phyloP scores from a whole-genome alignment of 371 early-diverging fungal species.

The Phascolomyces articulosus region DNA sequence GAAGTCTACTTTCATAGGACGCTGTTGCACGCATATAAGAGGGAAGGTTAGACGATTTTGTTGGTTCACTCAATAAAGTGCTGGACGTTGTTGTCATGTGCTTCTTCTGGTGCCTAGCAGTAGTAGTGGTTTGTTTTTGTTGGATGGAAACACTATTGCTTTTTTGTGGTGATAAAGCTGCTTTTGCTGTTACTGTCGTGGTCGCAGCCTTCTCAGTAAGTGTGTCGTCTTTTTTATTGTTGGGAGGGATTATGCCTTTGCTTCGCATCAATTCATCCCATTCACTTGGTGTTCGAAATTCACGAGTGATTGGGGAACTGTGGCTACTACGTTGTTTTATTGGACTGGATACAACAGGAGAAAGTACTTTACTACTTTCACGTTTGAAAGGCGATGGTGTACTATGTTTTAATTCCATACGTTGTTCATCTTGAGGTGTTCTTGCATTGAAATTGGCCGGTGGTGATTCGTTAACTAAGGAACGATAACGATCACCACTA shows the following conservation, averaged over 20 bases:
- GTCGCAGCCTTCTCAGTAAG: not conserved
- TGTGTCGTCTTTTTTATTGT: not conserved
- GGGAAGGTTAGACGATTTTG: conserved; percentile 3
- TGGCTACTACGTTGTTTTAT: not conserved
- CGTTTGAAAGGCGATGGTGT: conserved; percentile 1
- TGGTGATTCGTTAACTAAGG: conserved; percentile 21
- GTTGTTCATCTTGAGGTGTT: conserved; percentile 13
- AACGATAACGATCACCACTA: conserved; percentile 19
- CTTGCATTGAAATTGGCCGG: conserved; percentile 12
- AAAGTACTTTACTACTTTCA: not conserved
- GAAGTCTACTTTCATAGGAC: conserved; percentile 19
- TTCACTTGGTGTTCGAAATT: not conserved
- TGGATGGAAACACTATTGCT: too few species aligned
- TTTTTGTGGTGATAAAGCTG: not conserved
- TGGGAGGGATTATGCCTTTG: not conserved
- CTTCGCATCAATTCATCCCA: not conserved
- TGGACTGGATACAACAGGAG: not conserved
- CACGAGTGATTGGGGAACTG: not conserved
- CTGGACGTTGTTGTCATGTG: too few species aligned
- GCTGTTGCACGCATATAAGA: conserved; percentile 20
- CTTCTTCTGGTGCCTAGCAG: too few species aligned
- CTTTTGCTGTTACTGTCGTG: not conserved
- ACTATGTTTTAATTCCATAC: not conserved
- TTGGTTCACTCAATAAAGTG: not conserved
- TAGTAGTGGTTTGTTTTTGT: too few species aligned